Evolutionary conservation across 768 basidiomycete species (phyloP), one percentile per base, ranked within the genome.

Genomic region (Boletus vermiculosoides): DNA sequence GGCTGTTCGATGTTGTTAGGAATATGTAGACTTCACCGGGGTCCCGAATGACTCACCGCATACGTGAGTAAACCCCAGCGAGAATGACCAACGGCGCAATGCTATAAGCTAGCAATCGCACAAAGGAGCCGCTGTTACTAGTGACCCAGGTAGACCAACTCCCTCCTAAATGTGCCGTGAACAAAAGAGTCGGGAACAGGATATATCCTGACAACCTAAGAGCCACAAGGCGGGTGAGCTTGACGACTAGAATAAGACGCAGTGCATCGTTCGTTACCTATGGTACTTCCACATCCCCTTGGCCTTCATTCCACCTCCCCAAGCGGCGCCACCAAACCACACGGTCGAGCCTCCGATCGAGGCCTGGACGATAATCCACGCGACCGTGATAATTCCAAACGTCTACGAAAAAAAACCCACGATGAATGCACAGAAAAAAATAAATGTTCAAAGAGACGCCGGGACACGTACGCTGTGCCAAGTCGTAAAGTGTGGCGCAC

Each of bases 251-350:
- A 48, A 48, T 28, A 5, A 15, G 41, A 56, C n/a, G 42, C 22
- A 20, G 28, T n/a, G 25, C 30, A 31, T 45, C 4, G 23, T 70
- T 41, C 25, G 5, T 57, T 58, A 85, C 87, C 92, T 76, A 65
- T 94, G 92, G 61, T 90, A 93, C 68, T 92, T 94, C 87, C 91
- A 94, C 20, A 92, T 56, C 1, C 74, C 68, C 69, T 90, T 93
- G 15, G 90, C 89, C 67, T 82, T 86, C 44, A 76, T 70, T 15
- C 82, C 84, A 1, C 90, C 89, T 5, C 91, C 90, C 65, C 92
- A 88, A 0, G 77, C 76, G 16, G 77, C 77, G 12, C 91, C 91
- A 8, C 74, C 78, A 58, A 79, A 85, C 90, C 90, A 92, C 16
- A 91, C 88, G 49, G 86, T 89, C n/a, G 82, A 84, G 3, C 78